Evolutionary conservation across 371 early-diverging fungal genomes (phyloP).

Genomic region (Mortierella sp.): DNA sequence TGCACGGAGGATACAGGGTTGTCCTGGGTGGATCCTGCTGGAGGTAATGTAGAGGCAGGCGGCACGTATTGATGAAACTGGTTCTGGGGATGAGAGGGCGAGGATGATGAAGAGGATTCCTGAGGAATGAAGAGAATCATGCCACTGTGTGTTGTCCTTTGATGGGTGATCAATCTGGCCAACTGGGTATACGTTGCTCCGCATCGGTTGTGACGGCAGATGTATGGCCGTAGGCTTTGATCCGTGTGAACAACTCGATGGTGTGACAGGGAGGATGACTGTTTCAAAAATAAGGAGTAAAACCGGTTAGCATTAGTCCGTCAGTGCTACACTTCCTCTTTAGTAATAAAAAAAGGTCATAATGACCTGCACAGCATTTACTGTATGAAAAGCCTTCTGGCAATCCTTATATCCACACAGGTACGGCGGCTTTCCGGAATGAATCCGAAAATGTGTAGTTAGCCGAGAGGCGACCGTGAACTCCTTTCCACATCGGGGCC

Average conservation of each 20-base stretch:
- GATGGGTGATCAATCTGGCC: slow-evolving; percentile 50
- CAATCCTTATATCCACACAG: slow-evolving; percentile 54
- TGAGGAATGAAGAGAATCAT: slow-evolving; percentile 55
- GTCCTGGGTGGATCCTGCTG: background rate
- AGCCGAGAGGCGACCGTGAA: slow-evolving; percentile 50
- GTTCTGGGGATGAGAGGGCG: slow-evolving; percentile 10
- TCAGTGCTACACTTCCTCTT: too few relatives aligned
- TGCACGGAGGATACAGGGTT: background rate
- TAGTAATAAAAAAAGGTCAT: too few relatives aligned
- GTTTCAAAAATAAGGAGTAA: background rate
- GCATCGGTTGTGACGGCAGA: slow-evolving; percentile 54
- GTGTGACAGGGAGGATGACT: slow-evolving; percentile 54
- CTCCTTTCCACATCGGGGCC: slow-evolving; percentile 54
- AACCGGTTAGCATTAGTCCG: background rate
- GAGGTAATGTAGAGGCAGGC: slow-evolving; percentile 3
- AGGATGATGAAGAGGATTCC: slow-evolving; percentile 27
- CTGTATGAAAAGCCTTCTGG: slow-evolving; percentile 53
- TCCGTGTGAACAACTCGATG: slow-evolving; percentile 55
- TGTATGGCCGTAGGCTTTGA: slow-evolving; percentile 46
- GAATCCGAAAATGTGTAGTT: slow-evolving; percentile 51
- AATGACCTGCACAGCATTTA: slow-evolving; percentile 1
- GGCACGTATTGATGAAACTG: slow-evolving; percentile 1
- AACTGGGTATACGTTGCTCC: slow-evolving; percentile 56
- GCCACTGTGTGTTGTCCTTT: slow-evolving; percentile 52
- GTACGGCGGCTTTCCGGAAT: slow-evolving; percentile 51